Percentiles rank a stretch among this genome's conserved stretches.
Conservation (phyloP, 2,329 filamentous ascomycete genomes). For the Xylaria sp. region DNA sequence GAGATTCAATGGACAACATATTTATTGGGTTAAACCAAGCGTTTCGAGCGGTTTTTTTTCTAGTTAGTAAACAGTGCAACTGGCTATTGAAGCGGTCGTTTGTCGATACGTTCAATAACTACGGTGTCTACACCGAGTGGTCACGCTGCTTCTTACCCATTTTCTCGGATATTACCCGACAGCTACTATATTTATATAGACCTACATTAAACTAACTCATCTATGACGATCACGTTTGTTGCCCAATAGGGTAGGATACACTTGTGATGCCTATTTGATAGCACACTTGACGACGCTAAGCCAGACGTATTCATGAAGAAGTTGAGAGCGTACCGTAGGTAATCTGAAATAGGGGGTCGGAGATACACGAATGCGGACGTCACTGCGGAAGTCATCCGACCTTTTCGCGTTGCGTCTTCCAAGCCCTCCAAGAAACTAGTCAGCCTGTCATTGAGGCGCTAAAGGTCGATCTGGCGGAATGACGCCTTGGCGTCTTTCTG, state of each 20-base stretch:
- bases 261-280: not conserved
- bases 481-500: slow-evolving; percentile 11
- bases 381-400: not conserved
- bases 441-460: not conserved
- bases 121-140: no score
- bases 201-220: not conserved
- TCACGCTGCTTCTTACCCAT: not conserved
- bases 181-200: not conserved
- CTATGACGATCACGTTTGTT: not conserved
- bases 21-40: no score
- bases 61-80: no score
- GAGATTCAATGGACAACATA: no score
- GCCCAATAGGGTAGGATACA: not conserved
- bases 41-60: no score
- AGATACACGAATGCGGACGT: not conserved
- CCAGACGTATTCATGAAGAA: not conserved
- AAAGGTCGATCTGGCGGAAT: slow-evolving; percentile 12
- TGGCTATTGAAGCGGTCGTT: no score
- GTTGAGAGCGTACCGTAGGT: not conserved
- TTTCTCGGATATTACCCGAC: not conserved
- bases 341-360: not conserved
- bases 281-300: not conserved
- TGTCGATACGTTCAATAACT: no score
- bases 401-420: not conserved
- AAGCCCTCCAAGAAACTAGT: slow-evolving; percentile 4